phyloP scores from a whole-genome alignment of 805 yeast species.

The Wickerhamiella lipophila region DNA sequence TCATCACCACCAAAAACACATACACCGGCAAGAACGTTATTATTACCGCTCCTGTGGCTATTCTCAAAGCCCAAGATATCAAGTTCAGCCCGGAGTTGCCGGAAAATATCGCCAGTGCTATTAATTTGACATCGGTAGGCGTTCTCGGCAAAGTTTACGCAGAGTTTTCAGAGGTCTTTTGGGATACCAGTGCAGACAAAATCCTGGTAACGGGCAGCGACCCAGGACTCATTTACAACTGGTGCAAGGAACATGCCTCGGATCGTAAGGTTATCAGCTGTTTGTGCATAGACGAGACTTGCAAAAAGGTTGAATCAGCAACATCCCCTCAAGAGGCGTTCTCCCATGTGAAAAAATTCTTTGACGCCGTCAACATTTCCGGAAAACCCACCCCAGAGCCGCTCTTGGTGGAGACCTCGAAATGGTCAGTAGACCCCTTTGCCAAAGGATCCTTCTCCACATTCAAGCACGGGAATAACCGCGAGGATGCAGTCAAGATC shows the following conservation, averaged over 20 bases:
- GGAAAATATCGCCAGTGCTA: conserved; percentile 13
- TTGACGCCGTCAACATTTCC: conserved; percentile 20
- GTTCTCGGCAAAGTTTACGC: conserved; percentile 59
- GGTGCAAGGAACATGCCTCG: conserved; percentile 36
- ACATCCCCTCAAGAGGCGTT: conserved; percentile 26
- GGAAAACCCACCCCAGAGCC: conserved; percentile 27
- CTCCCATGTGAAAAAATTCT: conserved; percentile 19
- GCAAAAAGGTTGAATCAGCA: conserved; percentile 40
- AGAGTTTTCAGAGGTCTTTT: conserved; percentile 50
- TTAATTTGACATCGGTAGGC: conserved; percentile 30
- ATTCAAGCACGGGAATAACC: conserved; percentile 54
- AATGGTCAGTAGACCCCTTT: conserved; percentile 61
- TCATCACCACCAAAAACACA: conserved; percentile 15
- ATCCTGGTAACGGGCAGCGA: conserved; percentile 35
- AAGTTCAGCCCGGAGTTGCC: conserved; percentile 20
- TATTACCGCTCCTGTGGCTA: conserved; percentile 21
- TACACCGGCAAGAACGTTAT: conserved; percentile 22
- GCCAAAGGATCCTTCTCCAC: conserved; percentile 67
- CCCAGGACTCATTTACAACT: conserved; percentile 53
- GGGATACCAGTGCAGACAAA: conserved; percentile 45
- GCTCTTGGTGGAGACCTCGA: conserved; percentile 33
- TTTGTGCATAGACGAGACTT: conserved; percentile 56
- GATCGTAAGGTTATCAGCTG: conserved; percentile 35
- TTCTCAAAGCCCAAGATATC: conserved; percentile 17
- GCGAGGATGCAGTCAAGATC: conserved; percentile 48